These are phyloP conservation scores for Ploettnerulaceae sp. DNA, from an alignment of 2,329 filamentous ascomycete genomes.

Conservation along the genomic window DNA sequence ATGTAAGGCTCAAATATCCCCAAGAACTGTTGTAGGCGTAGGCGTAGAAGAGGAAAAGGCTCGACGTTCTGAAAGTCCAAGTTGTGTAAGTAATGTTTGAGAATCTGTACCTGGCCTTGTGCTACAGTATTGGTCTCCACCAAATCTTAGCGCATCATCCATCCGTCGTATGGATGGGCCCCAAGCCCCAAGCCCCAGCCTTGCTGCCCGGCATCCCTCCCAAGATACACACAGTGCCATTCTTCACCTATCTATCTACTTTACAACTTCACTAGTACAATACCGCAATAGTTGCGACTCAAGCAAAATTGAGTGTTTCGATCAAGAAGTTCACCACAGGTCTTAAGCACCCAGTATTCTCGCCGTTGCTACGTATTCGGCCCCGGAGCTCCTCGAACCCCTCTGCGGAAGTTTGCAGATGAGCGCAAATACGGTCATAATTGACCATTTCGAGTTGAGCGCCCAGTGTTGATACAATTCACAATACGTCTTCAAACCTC, in stretches of 20 bases:
- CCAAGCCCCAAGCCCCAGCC: too few species aligned
- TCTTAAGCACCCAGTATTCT: background rate
- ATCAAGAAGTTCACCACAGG: background rate
- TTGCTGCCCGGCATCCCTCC: background rate
- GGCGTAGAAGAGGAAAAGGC: background rate
- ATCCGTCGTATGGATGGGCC: background rate
- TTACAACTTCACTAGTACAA: background rate
- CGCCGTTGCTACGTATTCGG: background rate
- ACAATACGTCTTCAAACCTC: background rate
- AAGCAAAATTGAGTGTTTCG: background rate
- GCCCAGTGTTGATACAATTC: background rate
- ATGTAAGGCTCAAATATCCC: background rate
- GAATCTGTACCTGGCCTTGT: background rate
- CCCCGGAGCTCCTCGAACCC: conserved; percentile 8
- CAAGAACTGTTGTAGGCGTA: background rate
- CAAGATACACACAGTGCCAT: background rate
- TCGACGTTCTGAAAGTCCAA: background rate
- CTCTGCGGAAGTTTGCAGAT: conserved; percentile 15
- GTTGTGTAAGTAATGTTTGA: background rate
- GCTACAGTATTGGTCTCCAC: background rate
- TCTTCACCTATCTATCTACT: background rate
- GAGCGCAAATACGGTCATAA: conserved; percentile 8
- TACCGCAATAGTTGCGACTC: background rate
- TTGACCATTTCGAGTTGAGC: conserved; percentile 1
- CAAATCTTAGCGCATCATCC: conserved; percentile 1